These are phyloP conservation scores for Lyophyllum shimeji DNA, from an alignment of 768 basidiomycete genomes.

Conservation along the genomic window DNA sequence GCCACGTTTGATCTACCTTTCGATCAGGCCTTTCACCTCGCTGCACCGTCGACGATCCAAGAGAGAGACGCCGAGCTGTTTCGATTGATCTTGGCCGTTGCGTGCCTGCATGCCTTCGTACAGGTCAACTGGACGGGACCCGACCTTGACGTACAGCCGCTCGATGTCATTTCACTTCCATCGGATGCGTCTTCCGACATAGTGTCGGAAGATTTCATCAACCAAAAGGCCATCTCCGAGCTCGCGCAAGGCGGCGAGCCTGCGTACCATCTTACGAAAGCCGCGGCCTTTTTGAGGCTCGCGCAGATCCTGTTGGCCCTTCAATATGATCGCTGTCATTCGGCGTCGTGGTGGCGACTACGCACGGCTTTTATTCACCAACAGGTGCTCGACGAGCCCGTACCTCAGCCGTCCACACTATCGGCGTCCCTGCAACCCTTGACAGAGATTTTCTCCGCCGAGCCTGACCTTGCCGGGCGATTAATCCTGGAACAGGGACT, in stretches of 20 bases:
- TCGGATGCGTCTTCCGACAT: constrained; percentile 21
- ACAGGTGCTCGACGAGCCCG: constrained; percentile 82
- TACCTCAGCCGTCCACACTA: constrained; percentile 48
- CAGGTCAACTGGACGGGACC: constrained; percentile 98
- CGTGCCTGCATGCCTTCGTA: constrained; percentile 85
- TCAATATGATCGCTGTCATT: constrained; percentile 47
- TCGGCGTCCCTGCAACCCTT: constrained; percentile 43
- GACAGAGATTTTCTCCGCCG: constrained; percentile 35
- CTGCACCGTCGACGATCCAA: constrained; percentile 10
- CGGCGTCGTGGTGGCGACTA: constrained; percentile 82
- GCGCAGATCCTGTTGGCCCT: constrained; percentile 67
- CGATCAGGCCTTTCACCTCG: constrained; percentile 36
- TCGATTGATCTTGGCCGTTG: constrained; percentile 66
- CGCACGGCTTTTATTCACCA: constrained; percentile 72
- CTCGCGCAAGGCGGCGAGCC: constrained; percentile 90
- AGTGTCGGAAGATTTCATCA: constrained; percentile 49
- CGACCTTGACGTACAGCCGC: constrained; percentile 59
- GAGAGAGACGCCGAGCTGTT: constrained; percentile 46
- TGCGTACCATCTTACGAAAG: constrained; percentile 84
- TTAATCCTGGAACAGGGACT: constrained; percentile 77
- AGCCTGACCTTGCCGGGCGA: constrained; percentile 67
- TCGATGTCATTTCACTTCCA: constrained; percentile 36
- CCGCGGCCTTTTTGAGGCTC: constrained; percentile 69
- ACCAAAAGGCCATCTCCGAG: constrained; percentile 67
- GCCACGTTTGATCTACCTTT: constrained; percentile 29